Evolutionary conservation across 768 basidiomycete genomes (phyloP).

Genomic region (Crepidotus variabilis): DNA sequence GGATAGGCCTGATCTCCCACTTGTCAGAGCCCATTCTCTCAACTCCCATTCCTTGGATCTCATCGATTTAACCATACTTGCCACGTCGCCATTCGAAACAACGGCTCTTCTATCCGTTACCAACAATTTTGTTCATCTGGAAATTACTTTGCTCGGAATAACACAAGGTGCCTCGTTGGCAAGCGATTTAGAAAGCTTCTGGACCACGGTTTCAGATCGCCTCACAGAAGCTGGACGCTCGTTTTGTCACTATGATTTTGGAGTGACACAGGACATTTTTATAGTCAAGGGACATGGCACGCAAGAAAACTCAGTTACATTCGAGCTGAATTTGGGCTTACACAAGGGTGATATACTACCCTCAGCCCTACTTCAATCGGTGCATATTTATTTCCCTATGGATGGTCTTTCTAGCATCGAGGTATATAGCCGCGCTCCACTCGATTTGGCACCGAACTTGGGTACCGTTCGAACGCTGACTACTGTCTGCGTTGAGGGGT

Average conservation of each 20-base stretch:
- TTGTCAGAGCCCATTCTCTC: not conserved
- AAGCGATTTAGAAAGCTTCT: not conserved
- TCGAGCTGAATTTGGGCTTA: not conserved
- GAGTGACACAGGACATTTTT: not conserved
- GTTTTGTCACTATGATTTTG: not conserved
- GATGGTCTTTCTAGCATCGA: not conserved
- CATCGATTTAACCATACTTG: not conserved
- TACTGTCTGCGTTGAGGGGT: not conserved
- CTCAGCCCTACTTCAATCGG: not conserved
- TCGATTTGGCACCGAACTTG: not conserved
- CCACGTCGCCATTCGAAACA: not conserved
- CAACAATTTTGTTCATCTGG: not conserved
- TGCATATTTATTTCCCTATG: not conserved
- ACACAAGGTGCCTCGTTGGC: not conserved
- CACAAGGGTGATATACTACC: not conserved
- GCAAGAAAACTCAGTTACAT: not conserved
- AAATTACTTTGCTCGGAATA: not conserved
- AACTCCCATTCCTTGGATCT: not conserved
- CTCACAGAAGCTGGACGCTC: not conserved
- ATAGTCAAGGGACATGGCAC: not conserved
- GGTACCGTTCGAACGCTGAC: not conserved
- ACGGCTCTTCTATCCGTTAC: not conserved
- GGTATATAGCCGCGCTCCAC: not conserved
- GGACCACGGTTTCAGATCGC: not conserved
- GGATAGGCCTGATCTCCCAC: not conserved